A percentile compares a stretch with the other conserved stretches of the same genome.
These are phyloP conservation scores for Hymenoscyphus scutula DNA, from an alignment of 2,329 filamentous ascomycete species.

Conservation along the genomic window DNA sequence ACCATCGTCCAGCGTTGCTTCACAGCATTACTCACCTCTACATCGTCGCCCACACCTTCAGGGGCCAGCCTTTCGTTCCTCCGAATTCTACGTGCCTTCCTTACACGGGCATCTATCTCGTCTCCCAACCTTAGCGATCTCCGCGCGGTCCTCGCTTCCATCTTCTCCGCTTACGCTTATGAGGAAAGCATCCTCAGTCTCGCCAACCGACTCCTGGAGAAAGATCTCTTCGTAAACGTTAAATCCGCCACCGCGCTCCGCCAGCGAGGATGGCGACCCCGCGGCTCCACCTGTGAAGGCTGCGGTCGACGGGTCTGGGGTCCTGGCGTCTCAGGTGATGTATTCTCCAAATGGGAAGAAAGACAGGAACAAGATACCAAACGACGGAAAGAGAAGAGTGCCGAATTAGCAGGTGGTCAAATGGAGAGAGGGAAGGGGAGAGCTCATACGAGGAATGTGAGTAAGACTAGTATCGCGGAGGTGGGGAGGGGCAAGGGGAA, in stretches of 20 bases:
- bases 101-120: slow-evolving; percentile 74
- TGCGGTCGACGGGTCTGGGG: slow-evolving; percentile 86
- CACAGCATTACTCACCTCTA: slow-evolving; percentile 77
- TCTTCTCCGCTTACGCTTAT: slow-evolving; percentile 94
- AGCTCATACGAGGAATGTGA: slow-evolving; percentile 37
- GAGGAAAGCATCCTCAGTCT: slow-evolving; percentile 86
- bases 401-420: slow-evolving; percentile 35
- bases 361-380: slow-evolving; percentile 50
- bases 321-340: slow-evolving; percentile 70
- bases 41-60: slow-evolving; percentile 47
- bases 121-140: slow-evolving; percentile 87
- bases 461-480: slow-evolving; percentile 26
- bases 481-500: slow-evolving; percentile 26
- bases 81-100: slow-evolving; percentile 82
- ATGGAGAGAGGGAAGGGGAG: slow-evolving; percentile 40
- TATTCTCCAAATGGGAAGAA: slow-evolving; percentile 81
- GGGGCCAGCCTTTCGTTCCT: slow-evolving; percentile 72
- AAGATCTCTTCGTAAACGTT: slow-evolving; percentile 84
- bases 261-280: slow-evolving; percentile 84
- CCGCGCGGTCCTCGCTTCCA: slow-evolving; percentile 77
- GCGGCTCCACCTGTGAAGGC: slow-evolving; percentile 81
- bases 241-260: slow-evolving; percentile 70
- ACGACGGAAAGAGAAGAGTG: slow-evolving; percentile 37
- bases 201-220: slow-evolving; percentile 81
- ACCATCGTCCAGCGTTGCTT: slow-evolving; percentile 87